Evolutionary conservation across 257 asterid genomes (phyloP).

Genomic region (Solanum habrochaites): DNA sequence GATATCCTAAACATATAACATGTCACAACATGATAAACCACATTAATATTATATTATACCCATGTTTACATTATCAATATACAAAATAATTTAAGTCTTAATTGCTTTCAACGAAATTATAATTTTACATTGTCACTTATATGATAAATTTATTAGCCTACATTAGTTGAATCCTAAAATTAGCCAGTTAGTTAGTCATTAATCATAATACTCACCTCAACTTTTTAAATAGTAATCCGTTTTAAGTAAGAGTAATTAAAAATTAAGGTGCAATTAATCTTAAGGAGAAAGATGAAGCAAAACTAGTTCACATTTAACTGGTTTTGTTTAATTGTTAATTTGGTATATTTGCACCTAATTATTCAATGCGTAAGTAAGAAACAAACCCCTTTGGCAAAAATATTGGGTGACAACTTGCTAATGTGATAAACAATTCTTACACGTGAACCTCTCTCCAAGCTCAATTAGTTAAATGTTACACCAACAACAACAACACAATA

Average conservation of each 20-base stretch:
- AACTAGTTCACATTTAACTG: neutral
- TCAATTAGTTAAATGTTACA: neutral
- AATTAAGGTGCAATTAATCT: neutral
- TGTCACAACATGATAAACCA: neutral
- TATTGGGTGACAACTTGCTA: slow-evolving; percentile 7
- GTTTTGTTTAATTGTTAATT: neutral
- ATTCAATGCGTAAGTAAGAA: neutral
- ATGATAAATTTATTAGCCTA: neutral
- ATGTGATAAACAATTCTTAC: neutral
- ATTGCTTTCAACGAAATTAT: neutral
- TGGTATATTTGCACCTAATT: neutral
- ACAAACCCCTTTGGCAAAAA: slow-evolving; percentile 7
- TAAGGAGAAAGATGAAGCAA: neutral
- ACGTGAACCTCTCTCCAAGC: neutral
- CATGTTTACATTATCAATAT: neutral
- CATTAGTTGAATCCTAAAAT: neutral
- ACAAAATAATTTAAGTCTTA: neutral
- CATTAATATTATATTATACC: neutral
- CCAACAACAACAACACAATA: neutral
- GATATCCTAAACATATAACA: neutral
- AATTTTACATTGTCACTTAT: neutral
- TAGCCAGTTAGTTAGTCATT: neutral
- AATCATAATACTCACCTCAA: neutral
- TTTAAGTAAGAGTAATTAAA: neutral
- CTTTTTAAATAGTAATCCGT: neutral